These are phyloP conservation scores for Aspergillus sp. DNA, from an alignment of 2,329 filamentous ascomycete genomes.

Conservation along the genomic window DNA sequence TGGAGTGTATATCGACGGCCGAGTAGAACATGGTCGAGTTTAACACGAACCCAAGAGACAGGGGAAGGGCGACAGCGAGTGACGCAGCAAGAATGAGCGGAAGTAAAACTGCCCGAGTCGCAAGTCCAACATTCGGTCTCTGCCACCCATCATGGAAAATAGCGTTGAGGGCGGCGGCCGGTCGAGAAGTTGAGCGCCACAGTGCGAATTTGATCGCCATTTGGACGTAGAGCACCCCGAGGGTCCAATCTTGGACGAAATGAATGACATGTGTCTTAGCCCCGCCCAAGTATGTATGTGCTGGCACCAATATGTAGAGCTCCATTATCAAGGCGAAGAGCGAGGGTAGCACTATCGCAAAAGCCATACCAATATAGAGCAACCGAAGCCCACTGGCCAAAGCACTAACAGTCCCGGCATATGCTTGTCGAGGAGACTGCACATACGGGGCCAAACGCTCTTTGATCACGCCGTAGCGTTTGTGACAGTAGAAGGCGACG, in stretches of 20 bases:
- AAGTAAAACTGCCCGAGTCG: slow-evolving; percentile 83
- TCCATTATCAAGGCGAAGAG: slow-evolving; percentile 78
- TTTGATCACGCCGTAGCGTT: slow-evolving; percentile 20
- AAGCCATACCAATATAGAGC: slow-evolving; percentile 70
- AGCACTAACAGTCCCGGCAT: slow-evolving; percentile 16
- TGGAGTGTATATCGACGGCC: slow-evolving; percentile 31
- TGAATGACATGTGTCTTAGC: slow-evolving; percentile 56
- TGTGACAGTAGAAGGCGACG: slow-evolving; percentile 49
- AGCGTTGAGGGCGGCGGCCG: slow-evolving; percentile 70
- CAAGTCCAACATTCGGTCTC: slow-evolving; percentile 71
- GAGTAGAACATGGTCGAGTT: slow-evolving; percentile 43
- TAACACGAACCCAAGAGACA: slow-evolving; percentile 54
- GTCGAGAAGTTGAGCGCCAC: slow-evolving; percentile 65
- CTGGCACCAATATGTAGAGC: slow-evolving; percentile 80
- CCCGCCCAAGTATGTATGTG: slow-evolving; percentile 69
- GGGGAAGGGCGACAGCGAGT: slow-evolving; percentile 63
- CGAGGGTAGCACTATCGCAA: slow-evolving; percentile 76
- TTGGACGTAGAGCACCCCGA: slow-evolving; percentile 87
- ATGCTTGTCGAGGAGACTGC: slow-evolving; percentile 29
- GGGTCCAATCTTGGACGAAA: slow-evolving; percentile 88
- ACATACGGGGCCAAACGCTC: slow-evolving; percentile 25
- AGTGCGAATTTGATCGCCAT: slow-evolving; percentile 69
- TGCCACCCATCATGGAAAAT: slow-evolving; percentile 74
- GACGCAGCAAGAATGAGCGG: slow-evolving; percentile 64
- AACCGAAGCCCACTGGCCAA: slow-evolving; percentile 49